phyloP scores from a whole-genome alignment of 1,284 basidiomycete genomes.

The Fomitiporia mediterranea region DNA sequence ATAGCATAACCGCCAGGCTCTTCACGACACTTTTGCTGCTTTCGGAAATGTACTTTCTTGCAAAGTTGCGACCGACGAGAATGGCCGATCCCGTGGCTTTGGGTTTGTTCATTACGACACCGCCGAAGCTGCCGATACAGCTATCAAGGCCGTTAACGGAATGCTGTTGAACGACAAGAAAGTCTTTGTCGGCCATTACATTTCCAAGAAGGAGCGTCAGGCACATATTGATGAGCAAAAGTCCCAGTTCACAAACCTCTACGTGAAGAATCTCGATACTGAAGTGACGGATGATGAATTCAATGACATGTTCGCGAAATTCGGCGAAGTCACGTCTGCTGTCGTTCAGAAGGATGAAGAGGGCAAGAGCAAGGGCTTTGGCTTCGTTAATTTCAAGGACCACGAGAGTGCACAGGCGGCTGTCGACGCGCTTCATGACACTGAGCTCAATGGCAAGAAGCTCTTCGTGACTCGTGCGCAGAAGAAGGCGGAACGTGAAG shows the following conservation, averaged over 20 bases:
- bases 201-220: constrained; percentile 96
- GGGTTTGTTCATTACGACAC: constrained; percentile 99
- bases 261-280: constrained; percentile 93
- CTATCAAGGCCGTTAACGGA: constrained; percentile 98
- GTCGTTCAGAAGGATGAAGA: constrained; percentile 79
- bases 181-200: constrained; percentile 97
- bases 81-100: constrained; percentile 91
- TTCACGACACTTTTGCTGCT: constrained; percentile 99
- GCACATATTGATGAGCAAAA: constrained; percentile 98
- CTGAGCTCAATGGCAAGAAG: constrained; percentile 83
- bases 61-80: constrained; percentile 97
- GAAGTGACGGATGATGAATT: constrained; percentile 89
- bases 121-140: constrained; percentile 91
- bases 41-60: constrained; percentile 99
- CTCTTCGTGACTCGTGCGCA: constrained; percentile 97
- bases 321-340: constrained; percentile 87
- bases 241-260: constrained; percentile 96
- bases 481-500: constrained; percentile 98
- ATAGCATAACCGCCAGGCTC: constrained; percentile 51
- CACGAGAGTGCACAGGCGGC: constrained; percentile 93
- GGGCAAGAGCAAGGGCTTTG: constrained; percentile 94
- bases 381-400: constrained; percentile 94
- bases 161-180: constrained; percentile 99
- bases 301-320: constrained; percentile 74
- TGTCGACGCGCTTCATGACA: constrained; percentile 88